Conservation (phyloP, 768 basidiomycete species). For the Scleroderma citrinum region DNA sequence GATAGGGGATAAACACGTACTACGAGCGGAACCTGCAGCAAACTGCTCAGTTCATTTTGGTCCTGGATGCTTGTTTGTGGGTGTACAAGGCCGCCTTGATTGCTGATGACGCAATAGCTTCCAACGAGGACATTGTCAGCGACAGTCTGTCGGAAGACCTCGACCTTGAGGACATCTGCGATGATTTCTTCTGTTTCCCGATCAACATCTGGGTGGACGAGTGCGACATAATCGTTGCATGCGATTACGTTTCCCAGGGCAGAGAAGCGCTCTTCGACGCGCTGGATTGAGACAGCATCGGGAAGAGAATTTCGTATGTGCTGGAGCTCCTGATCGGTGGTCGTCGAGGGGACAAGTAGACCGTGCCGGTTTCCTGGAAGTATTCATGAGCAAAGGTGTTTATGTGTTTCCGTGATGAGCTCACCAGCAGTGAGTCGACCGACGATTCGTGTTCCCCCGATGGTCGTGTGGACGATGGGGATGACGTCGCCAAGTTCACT, state of each 20-base stretch:
- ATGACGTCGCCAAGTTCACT: constrained; percentile 88
- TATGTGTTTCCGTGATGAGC: neutral
- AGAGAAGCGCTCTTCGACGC: constrained; percentile 94
- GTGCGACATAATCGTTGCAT: constrained; percentile 97
- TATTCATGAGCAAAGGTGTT: neutral
- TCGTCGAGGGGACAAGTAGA: constrained; percentile 90
- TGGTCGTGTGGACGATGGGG: constrained; percentile 94
- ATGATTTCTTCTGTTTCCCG: constrained; percentile 99
- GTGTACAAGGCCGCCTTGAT: constrained; percentile 97
- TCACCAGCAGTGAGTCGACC: constrained; percentile 88
- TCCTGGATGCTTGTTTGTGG: constrained; percentile 96
- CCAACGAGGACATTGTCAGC: constrained; percentile 97
- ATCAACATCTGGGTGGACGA: constrained; percentile 97
- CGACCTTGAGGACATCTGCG: constrained; percentile 97
- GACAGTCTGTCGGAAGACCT: constrained; percentile 96
- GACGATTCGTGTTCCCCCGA: constrained; percentile 90
- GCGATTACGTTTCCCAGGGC: constrained; percentile 98
- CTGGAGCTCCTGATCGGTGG: constrained; percentile 97
- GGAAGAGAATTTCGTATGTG: constrained; percentile 95
- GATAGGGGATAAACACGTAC: constrained; percentile 42
- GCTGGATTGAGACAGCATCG: constrained; percentile 87
- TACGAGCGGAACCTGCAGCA: constrained; percentile 92
- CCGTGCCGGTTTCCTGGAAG: constrained; percentile 88
- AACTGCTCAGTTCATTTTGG: constrained; percentile 91
- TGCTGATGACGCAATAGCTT: constrained; percentile 90